Evolutionary conservation across 1,284 basidiomycete species (phyloP).

Genomic region (Sanguinoderma infundibulare): DNA sequence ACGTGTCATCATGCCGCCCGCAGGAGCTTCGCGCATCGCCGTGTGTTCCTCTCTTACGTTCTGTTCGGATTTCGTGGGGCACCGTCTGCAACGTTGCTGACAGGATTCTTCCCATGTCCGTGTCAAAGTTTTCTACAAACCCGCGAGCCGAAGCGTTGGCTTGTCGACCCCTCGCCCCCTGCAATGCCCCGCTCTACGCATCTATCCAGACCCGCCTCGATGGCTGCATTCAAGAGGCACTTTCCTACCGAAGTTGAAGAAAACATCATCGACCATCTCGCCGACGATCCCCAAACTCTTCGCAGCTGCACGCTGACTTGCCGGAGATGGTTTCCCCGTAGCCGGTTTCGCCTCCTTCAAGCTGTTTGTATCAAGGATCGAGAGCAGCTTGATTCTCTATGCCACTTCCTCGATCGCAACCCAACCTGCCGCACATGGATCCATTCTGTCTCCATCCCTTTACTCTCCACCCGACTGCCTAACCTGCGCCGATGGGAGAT

Average conservation of each 20-base stretch:
- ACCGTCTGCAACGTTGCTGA: no score
- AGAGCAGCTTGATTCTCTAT: background rate
- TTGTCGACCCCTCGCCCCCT: no score
- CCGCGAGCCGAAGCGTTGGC: no score
- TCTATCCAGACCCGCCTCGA: background rate
- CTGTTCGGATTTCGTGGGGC: no score
- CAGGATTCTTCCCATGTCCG: no score
- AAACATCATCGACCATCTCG: slow-evolving; percentile 43
- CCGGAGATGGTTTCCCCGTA: background rate
- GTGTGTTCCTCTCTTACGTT: no score
- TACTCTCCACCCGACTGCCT: background rate
- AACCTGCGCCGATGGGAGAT: background rate
- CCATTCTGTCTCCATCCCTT: background rate
- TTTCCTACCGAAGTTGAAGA: slow-evolving; percentile 44
- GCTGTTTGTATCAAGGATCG: background rate
- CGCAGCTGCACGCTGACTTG: background rate
- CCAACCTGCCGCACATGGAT: background rate
- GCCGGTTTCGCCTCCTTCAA: background rate
- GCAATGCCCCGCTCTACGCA: no score
- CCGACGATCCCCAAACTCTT: background rate
- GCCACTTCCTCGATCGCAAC: background rate
- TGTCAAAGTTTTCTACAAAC: no score
- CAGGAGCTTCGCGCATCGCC: no score
- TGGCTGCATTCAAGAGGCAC: background rate
- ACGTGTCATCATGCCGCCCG: no score